Base-by-base conservation (phyloP, 2,329 filamentous ascomycete genomes). In the Aureobasidium musti region DNA sequence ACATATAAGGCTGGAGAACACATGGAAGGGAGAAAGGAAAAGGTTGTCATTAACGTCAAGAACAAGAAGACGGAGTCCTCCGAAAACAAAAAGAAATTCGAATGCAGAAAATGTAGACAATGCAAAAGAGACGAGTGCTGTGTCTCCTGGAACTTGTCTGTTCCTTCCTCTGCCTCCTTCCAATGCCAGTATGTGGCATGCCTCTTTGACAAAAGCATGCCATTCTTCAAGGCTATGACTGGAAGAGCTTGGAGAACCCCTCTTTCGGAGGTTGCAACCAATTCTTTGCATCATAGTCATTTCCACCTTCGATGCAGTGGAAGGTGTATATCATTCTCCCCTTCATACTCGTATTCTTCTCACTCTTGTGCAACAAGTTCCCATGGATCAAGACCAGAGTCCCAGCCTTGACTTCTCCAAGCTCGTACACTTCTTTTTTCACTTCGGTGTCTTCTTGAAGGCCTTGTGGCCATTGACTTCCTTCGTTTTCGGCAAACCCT, bases 301-400 rank as follows among this genome's bases (percentile, higher is more conserved):
- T 82, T 23, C 89, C 85, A 0, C 90, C 91, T 79, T 98, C 95
- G 74, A 98, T 98, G 67, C 96, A 86, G 81, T 99, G 95, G 77
- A 98, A 99, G 0, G 95, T 98, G 79, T 98, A 99, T 64, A 97
- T 97, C 75, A 95, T 96, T 71, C 94, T 84, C 26, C 93, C 92
- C 82, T 91, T 94, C 70, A 84, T 79, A 76, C 93, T 96, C 66
- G 86, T 84, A 76, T 99, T 99, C 83, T 86, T 91, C 85, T 97
- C 92, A 76, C 93, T 97, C 86, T 96, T 96, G 79, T 99, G 95
- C 80, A 98, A 77, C 72, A 97, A 80, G 78, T 98, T 98, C 1
- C 95, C 95, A 80, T 99, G 94, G 70, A 99, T 98, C 69, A 99
- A 79, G 56, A 98, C 92, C 77, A 99, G 77, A 54, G 90, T 91